Conservation (phyloP, 129 eudicot genomes). For the Chrysanthemum seticuspe region DNA sequence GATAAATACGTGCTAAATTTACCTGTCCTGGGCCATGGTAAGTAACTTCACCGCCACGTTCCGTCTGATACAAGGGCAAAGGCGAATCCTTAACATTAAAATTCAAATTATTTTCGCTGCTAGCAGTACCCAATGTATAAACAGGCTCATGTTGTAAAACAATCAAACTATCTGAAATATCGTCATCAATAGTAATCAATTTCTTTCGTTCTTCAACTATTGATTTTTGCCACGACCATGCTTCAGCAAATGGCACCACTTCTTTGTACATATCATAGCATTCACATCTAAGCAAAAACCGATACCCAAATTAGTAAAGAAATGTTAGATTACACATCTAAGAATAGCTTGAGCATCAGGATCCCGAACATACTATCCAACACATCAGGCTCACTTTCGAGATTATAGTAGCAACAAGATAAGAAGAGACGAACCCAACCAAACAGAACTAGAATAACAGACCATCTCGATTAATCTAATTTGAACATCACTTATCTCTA, state of each 20-base stretch:
- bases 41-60: slow-evolving; percentile 96
- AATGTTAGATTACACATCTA: background rate
- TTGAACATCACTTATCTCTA: too few species aligned
- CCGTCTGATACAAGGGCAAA: slow-evolving; percentile 66
- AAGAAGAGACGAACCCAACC: too few species aligned
- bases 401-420: too few species aligned
- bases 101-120: slow-evolving; percentile 55
- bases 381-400: too few species aligned
- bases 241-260: slow-evolving; percentile 61
- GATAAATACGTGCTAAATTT: background rate
- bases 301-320: background rate
- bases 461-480: too few species aligned
- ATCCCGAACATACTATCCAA: too few species aligned
- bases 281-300: slow-evolving; percentile 50
- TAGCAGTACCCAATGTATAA: slow-evolving; percentile 91
- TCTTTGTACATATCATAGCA: slow-evolving; percentile 67
- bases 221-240: slow-evolving; percentile 85
- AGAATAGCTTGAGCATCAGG: too few species aligned
- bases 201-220: slow-evolving; percentile 57
- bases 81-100: slow-evolving; percentile 63
- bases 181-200: slow-evolving; percentile 46
- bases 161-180: slow-evolving; percentile 56
- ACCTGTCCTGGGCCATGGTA: slow-evolving; percentile 99
- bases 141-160: slow-evolving; percentile 85
- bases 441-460: too few species aligned